Evolutionary conservation across 306 rosid species (phyloP).

Genomic region (Cicer pinnatifidum): DNA sequence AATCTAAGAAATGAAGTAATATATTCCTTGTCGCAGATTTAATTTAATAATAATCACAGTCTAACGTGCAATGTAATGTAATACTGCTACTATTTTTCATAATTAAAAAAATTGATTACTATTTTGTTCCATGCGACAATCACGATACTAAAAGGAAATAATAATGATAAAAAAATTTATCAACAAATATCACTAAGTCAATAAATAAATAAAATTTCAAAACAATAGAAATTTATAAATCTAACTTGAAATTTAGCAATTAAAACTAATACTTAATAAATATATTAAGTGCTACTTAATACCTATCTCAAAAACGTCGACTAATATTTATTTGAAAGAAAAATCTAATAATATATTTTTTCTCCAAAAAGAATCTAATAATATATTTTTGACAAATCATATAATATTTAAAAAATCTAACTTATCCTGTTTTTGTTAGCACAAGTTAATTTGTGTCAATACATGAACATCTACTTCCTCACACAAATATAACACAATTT

Average conservation of each 20-base stretch:
- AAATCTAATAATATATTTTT: background rate
- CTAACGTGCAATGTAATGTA: background rate
- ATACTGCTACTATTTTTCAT: background rate
- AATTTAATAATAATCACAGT: background rate
- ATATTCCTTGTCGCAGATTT: conserved; percentile 1
- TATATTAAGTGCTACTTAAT: background rate
- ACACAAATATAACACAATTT: too few relatives aligned
- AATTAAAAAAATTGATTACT: background rate
- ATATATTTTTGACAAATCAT: background rate
- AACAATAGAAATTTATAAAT: background rate
- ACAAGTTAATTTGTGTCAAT: background rate
- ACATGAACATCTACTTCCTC: background rate
- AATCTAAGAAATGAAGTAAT: background rate
- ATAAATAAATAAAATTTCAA: background rate
- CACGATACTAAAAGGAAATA: background rate
- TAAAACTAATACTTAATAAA: background rate
- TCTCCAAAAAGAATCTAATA: too few relatives aligned
- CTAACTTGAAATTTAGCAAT: background rate
- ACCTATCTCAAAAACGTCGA: background rate
- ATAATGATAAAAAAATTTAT: background rate
- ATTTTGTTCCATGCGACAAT: background rate
- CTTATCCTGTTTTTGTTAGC: background rate
- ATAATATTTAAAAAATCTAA: background rate
- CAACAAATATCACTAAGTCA: background rate
- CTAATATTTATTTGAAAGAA: background rate